A percentile compares a stretch with the other conserved stretches of the same genome.
Evolutionary conservation across 106 monocot genomes (phyloP).

Genomic region (Acanthochlamys bracteata): DNA sequence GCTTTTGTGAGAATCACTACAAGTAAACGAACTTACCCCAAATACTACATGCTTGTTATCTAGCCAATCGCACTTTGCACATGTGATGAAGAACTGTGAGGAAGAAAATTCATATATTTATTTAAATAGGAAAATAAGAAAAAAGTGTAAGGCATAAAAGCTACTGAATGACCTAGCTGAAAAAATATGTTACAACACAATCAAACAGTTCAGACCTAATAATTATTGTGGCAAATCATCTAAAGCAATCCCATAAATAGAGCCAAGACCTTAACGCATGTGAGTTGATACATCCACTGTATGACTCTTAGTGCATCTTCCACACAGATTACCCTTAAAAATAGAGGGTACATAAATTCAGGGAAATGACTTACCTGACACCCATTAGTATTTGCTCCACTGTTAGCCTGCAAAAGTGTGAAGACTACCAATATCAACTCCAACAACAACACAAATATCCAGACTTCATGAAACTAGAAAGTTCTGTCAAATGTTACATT

Average conservation of each 20-base stretch:
- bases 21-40: slow-evolving; percentile 57
- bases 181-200: background rate
- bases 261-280: background rate
- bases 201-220: background rate
- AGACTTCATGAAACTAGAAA: no score
- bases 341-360: background rate
- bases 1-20: background rate
- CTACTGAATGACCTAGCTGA: background rate
- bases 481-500: no score
- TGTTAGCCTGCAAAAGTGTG: slow-evolving; percentile 71
- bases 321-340: background rate
- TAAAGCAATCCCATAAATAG: background rate
- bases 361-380: slow-evolving; percentile 50
- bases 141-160: no score
- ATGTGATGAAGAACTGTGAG: slow-evolving; percentile 91
- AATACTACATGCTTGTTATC: slow-evolving; percentile 99
- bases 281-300: background rate
- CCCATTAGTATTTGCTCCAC: slow-evolving; percentile 79
- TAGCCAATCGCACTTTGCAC: slow-evolving; percentile 96
- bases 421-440: background rate
- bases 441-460: background rate
- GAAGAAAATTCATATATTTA: background rate
- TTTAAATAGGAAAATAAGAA: no score
- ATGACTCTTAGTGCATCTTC: background rate
- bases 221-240: no score